phyloP scores from a whole-genome alignment of 331 rosid genomes.

The Arachis monticola region DNA sequence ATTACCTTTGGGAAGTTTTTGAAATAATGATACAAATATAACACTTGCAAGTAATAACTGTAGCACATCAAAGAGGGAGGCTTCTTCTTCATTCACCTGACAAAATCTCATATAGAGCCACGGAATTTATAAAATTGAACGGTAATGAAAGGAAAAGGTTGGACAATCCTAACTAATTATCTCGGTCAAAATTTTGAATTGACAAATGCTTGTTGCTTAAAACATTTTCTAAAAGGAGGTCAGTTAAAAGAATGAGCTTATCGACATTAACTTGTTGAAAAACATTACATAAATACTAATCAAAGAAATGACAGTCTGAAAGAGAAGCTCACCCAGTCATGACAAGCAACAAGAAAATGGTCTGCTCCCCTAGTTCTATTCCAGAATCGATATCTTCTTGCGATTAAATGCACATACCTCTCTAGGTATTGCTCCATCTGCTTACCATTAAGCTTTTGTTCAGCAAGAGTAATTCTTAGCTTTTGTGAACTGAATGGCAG shows the following conservation, averaged over 20 bases:
- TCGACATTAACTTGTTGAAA: conserved; percentile 9
- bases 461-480: conserved; percentile 57
- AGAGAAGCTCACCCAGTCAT: conserved; percentile 73
- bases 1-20: no score
- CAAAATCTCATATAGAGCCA: no score
- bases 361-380: conserved; percentile 84
- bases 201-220: conserved; percentile 2
- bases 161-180: conserved; percentile 3
- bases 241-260: conserved; percentile 14
- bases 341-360: conserved; percentile 90
- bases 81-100: no score
- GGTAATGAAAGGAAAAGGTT: no score
- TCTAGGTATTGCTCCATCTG: conserved; percentile 59
- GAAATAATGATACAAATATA: no score
- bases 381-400: conserved; percentile 71
- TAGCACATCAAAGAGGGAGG: no score
- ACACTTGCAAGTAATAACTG: no score
- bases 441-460: conserved; percentile 38
- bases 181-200: conserved; percentile 9
- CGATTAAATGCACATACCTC: conserved; percentile 62
- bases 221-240: not conserved
- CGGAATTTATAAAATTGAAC: no score
- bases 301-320: not conserved
- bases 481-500: conserved; percentile 70
- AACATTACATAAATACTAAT: conserved; percentile 15